Base-by-base conservation (phyloP, 129 eudicot genomes). In the Artemisia argyi region DNA sequence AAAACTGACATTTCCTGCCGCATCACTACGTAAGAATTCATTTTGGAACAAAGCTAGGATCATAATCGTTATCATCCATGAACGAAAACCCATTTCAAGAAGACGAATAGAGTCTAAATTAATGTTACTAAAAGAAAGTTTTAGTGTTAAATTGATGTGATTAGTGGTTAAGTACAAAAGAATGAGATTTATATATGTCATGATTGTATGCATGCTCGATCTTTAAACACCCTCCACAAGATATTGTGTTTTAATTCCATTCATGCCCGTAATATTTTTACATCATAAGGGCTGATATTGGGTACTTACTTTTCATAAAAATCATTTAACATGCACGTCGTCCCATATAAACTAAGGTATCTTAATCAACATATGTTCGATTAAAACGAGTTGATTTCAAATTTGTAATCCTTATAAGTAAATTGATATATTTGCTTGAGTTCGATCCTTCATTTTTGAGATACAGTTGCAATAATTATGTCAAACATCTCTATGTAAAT, bases 61-160 rank as follows among this genome's bases (percentile, higher is more conserved):
- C 42, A 63, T 18, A 12, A 26, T 11, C 35, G 26, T 42, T 52
- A 18, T 60, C 55, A 47, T 4, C 64, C 66, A 46, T 46, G 50
- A 59, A 17, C 6, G 63, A 46, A 58, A 24, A 62, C 60, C 74
- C 81, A 85, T 85, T 20, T 71, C 10, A 78, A 12, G 12, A 51
- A 35, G 57, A 79, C 42, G 7, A 30, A 51, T 54, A 64, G 20
- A 59, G 59, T 12, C 68, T 14, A 32, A 76, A n/a, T n/a, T n/a
- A n/a, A 19, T 52, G 35, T 64, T 7, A 3, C 61, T 47, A 47
- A 50, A 26, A 44, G 63, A 35, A 4, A 61, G 12, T 10, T 49
- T 16, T 17, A 32, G 61, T 24, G 16, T 50, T 7, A 13, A 59
- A 18, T 7, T 60, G 65, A 13, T 46, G 58, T 15, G 65, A 17